Evolutionary conservation across 75 land plant species (phyloP).

Genomic region (Selaginella tamariscina): DNA sequence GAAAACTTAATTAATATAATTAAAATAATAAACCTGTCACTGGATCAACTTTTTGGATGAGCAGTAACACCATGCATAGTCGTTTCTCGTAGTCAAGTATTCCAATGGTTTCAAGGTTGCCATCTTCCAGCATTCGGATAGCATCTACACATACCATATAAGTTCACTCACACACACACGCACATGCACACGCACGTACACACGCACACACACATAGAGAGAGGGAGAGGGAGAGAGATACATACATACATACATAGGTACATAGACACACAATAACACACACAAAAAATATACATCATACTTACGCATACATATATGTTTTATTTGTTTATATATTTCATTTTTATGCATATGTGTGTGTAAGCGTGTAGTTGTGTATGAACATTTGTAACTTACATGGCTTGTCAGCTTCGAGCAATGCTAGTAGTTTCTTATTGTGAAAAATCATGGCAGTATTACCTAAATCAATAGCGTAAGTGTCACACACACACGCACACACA

Average conservation of each 20-base stretch:
- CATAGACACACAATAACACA: not conserved
- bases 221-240: too few relatives aligned
- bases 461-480: too few relatives aligned
- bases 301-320: too few relatives aligned
- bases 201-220: too few relatives aligned
- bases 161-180: too few relatives aligned
- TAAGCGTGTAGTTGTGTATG: too few relatives aligned
- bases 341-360: too few relatives aligned
- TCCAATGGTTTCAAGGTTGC: constrained; percentile 91
- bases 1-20: not conserved
- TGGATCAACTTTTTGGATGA: constrained; percentile 88
- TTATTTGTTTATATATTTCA: too few relatives aligned
- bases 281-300: too few relatives aligned
- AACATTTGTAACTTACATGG: constrained; percentile 70
- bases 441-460: constrained; percentile 79
- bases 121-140: constrained; percentile 83
- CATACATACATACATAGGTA: not conserved
- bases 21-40: constrained; percentile 45
- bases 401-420: constrained; percentile 72
- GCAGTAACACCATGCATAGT: constrained; percentile 80
- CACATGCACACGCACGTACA: too few relatives aligned
- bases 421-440: constrained; percentile 79
- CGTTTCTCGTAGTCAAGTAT: constrained; percentile 70
- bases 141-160: too few relatives aligned
- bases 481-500: too few relatives aligned